phyloP scores from a whole-genome alignment of 1,284 basidiomycete species.

The Vanrija humicola region DNA sequence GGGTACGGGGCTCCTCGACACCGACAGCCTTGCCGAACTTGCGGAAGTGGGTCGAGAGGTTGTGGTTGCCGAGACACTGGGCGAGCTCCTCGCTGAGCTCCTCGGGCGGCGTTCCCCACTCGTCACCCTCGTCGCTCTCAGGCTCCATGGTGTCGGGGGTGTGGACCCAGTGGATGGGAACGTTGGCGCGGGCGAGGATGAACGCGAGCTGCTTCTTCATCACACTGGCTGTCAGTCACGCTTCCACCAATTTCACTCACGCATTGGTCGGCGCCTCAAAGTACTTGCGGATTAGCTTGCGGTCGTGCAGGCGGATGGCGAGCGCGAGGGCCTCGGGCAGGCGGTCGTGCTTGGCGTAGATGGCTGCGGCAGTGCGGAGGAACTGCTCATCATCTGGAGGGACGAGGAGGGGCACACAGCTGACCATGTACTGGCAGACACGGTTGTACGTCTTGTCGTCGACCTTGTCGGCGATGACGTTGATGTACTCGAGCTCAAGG shows the following conservation, averaged over 20 bases:
- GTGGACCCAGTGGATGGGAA: slow-evolving; percentile 87
- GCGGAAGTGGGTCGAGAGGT: slow-evolving; percentile 78
- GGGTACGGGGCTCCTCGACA: slow-evolving; percentile 80
- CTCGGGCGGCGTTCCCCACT: slow-evolving; percentile 42
- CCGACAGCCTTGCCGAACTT: slow-evolving; percentile 93
- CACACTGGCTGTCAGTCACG: slow-evolving; percentile 50
- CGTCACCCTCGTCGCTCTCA: slow-evolving; percentile 53
- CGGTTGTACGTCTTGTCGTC: slow-evolving; percentile 75
- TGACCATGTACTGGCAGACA: slow-evolving; percentile 98
- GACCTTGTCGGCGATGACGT: slow-evolving; percentile 68
- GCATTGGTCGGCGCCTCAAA: slow-evolving; percentile 83
- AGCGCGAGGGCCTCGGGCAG: slow-evolving; percentile 89
- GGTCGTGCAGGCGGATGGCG: slow-evolving; percentile 80
- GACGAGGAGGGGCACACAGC: slow-evolving; percentile 85
- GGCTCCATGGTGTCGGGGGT: slow-evolving; percentile 51
- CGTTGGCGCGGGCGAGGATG: slow-evolving; percentile 85
- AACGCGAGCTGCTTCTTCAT: slow-evolving; percentile 97
- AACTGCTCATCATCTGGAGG: slow-evolving; percentile 92
- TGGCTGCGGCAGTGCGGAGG: slow-evolving; percentile 81
- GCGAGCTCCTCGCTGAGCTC: slow-evolving; percentile 78
- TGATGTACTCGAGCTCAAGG: slow-evolving; percentile 89
- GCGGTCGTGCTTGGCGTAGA: slow-evolving; percentile 83
- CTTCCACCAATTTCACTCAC: slow-evolving; percentile 50
- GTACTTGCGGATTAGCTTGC: slow-evolving; percentile 71
- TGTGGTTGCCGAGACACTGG: slow-evolving; percentile 78